Percentiles rank a stretch among this genome's conserved stretches.
These are phyloP conservation scores for Diaporthe sp. DNA, from an alignment of 2,329 filamentous ascomycete species.

Conservation along the genomic window DNA sequence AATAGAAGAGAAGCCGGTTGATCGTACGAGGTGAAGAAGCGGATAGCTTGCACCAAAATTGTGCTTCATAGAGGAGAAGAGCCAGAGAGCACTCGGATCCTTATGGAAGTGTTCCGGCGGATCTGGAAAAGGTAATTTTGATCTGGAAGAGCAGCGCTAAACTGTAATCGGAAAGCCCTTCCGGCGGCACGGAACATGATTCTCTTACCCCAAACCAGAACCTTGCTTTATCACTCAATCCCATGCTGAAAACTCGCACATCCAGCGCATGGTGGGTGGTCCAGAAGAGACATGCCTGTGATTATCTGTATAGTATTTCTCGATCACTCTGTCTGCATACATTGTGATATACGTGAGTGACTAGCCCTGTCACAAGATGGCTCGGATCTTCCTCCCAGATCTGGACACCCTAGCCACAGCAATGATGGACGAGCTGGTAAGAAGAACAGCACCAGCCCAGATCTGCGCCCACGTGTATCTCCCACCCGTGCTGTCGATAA, in stretches of 20 bases:
- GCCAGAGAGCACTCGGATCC: neutral
- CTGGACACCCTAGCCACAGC: neutral
- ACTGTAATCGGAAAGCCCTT: neutral
- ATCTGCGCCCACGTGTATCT: neutral
- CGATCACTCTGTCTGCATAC: neutral
- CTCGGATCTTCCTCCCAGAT: neutral
- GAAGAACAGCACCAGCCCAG: neutral
- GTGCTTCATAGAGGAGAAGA: too few relatives aligned
- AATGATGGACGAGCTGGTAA: neutral
- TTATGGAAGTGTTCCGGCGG: neutral
- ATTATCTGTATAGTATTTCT: neutral
- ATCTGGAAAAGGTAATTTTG: neutral
- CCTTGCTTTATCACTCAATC: neutral
- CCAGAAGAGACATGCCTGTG: too few relatives aligned
- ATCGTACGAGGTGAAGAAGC: too few relatives aligned
- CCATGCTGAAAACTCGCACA: too few relatives aligned
- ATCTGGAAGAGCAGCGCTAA: neutral
- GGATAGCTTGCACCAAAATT: neutral
- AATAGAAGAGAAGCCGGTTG: too few relatives aligned
- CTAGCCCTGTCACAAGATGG: neutral
- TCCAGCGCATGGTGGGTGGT: too few relatives aligned
- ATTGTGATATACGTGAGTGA: neutral
- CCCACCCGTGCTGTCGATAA: neutral
- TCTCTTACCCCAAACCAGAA: neutral
- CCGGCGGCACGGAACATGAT: neutral